Conservation (phyloP, 352 stramenopile genomes). For the Pythium insidiosum region DNA sequence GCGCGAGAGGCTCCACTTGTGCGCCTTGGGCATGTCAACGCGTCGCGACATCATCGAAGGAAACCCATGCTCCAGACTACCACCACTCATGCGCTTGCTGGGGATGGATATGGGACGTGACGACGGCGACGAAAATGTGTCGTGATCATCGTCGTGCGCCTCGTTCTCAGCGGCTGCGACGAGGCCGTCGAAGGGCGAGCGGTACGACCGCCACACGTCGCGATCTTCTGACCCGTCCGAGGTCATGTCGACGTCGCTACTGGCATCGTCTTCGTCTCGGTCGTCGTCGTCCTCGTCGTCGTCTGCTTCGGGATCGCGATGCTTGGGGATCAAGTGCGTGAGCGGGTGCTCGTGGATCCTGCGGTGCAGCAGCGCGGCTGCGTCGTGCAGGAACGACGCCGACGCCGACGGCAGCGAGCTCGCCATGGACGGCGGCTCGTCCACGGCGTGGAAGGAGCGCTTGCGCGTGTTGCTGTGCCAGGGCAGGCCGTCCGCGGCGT, state of each 20-base stretch:
- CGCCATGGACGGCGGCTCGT: constrained; percentile 17
- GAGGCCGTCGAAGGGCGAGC: constrained; percentile 60
- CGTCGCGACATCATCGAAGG: constrained; percentile 5
- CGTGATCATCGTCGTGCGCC: constrained; percentile 36
- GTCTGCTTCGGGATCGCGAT: constrained; percentile 16
- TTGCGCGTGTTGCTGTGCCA: constrained; percentile 47
- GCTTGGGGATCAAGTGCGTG: constrained; percentile 61
- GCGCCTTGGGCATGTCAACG: constrained; percentile 27
- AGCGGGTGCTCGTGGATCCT: constrained; percentile 56
- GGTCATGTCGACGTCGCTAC: constrained; percentile 23
- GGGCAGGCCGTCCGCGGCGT: constrained; percentile 31
- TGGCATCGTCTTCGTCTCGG: constrained; percentile 35
- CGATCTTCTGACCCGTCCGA: constrained; percentile 9
- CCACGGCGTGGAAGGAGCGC: constrained; percentile 35
- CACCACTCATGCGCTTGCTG: constrained; percentile 7
- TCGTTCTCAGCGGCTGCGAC: constrained; percentile 47
- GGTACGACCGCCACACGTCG: constrained; percentile 29
- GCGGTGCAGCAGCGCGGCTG: constrained; percentile 35
- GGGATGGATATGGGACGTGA: constrained; percentile 63
- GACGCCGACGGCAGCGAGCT: constrained; percentile 47
- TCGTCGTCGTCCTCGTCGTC: constrained; percentile 35
- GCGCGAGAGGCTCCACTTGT: constrained; percentile 51
- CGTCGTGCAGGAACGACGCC: constrained; percentile 33
- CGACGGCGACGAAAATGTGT: constrained; percentile 15
- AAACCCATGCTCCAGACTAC: neutral